Percentiles rank a stretch among this genome's conserved stretches.
Conservation (phyloP, 1,139 yeast genomes). For the Torulaspora globosa region DNA sequence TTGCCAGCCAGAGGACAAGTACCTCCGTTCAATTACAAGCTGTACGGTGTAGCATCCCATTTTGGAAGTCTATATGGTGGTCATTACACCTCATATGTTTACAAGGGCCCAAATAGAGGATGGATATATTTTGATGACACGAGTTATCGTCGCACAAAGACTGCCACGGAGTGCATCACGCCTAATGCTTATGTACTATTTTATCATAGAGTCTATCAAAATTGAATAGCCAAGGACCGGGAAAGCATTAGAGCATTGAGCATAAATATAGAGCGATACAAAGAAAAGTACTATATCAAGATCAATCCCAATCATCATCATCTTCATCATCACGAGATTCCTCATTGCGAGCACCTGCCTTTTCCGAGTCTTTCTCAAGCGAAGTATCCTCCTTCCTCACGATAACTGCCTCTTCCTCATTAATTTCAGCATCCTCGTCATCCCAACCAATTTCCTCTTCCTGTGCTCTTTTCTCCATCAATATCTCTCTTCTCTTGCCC, state of each 20-base stretch:
- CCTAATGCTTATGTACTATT: constrained; percentile 73
- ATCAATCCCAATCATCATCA: constrained; percentile 58
- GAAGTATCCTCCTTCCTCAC: constrained; percentile 21
- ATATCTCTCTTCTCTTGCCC: constrained; percentile 57
- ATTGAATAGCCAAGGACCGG: constrained; percentile 3
- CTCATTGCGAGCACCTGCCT: constrained; percentile 15
- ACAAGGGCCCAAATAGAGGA: constrained; percentile 50
- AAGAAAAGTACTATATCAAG: neutral
- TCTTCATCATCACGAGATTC: constrained; percentile 38
- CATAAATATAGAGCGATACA: constrained; percentile 3
- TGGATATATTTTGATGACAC: constrained; percentile 38
- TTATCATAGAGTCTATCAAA: constrained; percentile 40
- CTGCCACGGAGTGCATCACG: constrained; percentile 33
- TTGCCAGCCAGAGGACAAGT: constrained; percentile 70
- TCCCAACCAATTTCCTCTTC: constrained; percentile 31
- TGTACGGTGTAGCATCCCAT: constrained; percentile 89
- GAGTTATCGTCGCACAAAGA: constrained; percentile 29
- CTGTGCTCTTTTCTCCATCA: constrained; percentile 32
- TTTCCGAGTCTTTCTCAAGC: constrained; percentile 10
- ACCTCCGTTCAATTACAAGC: constrained; percentile 73
- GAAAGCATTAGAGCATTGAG: neutral
- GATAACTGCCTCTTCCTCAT: constrained; percentile 49
- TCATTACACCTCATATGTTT: constrained; percentile 83
- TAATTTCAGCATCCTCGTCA: constrained; percentile 38
- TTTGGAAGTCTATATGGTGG: constrained; percentile 80